These are phyloP conservation scores for Podochytrium sp. DNA, from an alignment of 192 early-diverging fungal genomes.

Conservation along the genomic window DNA sequence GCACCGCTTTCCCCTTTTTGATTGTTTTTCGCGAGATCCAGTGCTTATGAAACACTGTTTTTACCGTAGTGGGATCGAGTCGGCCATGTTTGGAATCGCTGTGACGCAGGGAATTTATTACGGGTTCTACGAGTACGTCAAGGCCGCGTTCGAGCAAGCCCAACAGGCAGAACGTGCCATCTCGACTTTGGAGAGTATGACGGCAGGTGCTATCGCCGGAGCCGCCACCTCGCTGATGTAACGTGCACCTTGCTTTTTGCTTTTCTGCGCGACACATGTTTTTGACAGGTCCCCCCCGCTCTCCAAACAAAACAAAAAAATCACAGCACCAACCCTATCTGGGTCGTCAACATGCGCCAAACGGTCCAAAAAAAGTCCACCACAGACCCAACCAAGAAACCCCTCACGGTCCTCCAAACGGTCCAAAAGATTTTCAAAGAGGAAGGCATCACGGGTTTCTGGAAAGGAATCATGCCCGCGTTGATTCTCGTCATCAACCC, in stretches of 20 bases:
- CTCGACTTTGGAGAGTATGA: conserved; percentile 88
- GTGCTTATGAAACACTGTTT: no score
- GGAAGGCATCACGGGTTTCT: conserved; percentile 87
- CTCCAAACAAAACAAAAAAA: conserved; percentile 75
- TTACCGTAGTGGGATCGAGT: conserved; percentile 77
- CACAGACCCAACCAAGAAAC: conserved; percentile 51
- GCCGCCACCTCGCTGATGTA: conserved; percentile 38
- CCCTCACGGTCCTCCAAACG: conserved; percentile 49
- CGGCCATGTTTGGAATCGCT: conserved; percentile 95
- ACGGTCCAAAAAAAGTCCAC: conserved; percentile 71
- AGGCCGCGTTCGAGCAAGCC: conserved; percentile 79
- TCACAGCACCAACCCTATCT: conserved; percentile 97
- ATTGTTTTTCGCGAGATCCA: neutral
- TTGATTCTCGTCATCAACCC: conserved; percentile 99
- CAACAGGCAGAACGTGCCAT: conserved; percentile 60
- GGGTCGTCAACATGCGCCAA: conserved; percentile 95
- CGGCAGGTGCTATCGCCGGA: conserved; percentile 89
- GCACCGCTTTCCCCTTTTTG: conserved; percentile 25
- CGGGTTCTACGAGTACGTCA: conserved; percentile 82
- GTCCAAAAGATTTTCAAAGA: conserved; percentile 83
- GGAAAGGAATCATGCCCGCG: conserved; percentile 90
- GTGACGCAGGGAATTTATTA: conserved; percentile 87
- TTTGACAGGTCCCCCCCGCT: neutral
- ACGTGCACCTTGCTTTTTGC: neutral
- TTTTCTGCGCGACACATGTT: neutral